A percentile compares a stretch with the other conserved stretches of the same genome.
These are phyloP conservation scores for Skeletonema grethae DNA, from an alignment of 108 stramenopile species.

Conservation along the genomic window DNA sequence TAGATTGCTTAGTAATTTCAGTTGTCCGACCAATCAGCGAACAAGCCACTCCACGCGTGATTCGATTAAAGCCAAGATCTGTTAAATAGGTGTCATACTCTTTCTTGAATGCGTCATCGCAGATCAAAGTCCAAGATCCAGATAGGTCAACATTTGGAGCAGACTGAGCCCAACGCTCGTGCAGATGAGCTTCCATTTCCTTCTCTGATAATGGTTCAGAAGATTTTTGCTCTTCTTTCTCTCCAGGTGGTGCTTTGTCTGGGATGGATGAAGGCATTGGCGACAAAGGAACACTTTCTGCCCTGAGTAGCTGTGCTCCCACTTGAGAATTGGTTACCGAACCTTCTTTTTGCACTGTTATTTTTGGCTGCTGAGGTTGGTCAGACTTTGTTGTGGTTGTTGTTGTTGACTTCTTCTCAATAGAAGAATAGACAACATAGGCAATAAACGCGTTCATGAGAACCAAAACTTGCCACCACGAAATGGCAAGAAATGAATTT, in stretches of 20 bases:
- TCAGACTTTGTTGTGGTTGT: not conserved
- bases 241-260: not conserved
- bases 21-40: constrained; percentile 45
- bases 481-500: constrained; percentile 14
- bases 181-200: constrained; percentile 38
- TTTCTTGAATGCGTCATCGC: constrained; percentile 41
- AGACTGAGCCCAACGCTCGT: constrained; percentile 38
- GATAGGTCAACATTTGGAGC: constrained; percentile 35
- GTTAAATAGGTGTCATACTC: constrained; percentile 39
- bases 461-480: constrained; percentile 16
- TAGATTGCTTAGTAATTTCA: constrained; percentile 37
- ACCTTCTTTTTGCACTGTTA: not conserved
- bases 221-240: constrained; percentile 3
- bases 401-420: not conserved
- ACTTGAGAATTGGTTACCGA: constrained; percentile 9
- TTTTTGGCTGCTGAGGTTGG: not conserved
- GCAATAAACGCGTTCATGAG: constrained; percentile 24
- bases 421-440: constrained; percentile 17
- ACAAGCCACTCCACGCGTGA: constrained; percentile 45
- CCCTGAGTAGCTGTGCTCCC: constrained; percentile 28
- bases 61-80: constrained; percentile 40
- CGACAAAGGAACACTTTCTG: constrained; percentile 34
- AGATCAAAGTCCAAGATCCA: constrained; percentile 49
- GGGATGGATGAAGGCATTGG: constrained; percentile 2
- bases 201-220: constrained; percentile 23